Conservation (phyloP, 148 eudicot genomes). For the Tetragonia tetragonoides region DNA sequence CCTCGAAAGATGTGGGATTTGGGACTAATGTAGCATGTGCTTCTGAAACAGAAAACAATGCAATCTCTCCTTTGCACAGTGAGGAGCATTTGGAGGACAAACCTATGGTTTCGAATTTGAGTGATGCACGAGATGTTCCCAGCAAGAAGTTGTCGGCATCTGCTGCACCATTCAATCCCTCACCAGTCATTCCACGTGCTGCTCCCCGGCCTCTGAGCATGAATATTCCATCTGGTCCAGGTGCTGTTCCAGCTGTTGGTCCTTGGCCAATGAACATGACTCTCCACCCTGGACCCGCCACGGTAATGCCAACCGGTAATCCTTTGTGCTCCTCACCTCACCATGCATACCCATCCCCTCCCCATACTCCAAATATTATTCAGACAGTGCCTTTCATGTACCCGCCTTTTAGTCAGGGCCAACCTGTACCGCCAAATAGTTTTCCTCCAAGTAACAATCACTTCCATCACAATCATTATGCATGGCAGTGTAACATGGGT, state of each 20-base stretch:
- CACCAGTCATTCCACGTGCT: conserved; percentile 46
- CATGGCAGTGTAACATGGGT: conserved; percentile 73
- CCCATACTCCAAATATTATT: conserved; percentile 78
- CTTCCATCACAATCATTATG: conserved; percentile 69
- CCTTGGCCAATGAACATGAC: conserved; percentile 90
- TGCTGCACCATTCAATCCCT: conserved; percentile 85
- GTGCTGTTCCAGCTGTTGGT: conserved; percentile 47
- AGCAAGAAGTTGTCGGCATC: conserved; percentile 90
- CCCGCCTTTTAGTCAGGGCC: conserved; percentile 81
- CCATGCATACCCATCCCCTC: conserved; percentile 86
- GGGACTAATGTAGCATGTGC: conserved; percentile 28
- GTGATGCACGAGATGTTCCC: conserved; percentile 52
- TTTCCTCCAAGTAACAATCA: conserved; percentile 52
- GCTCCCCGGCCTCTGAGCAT: conserved; percentile 60
- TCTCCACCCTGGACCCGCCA: conserved; percentile 62
- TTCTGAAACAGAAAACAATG: conserved; percentile 28
- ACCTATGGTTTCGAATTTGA: conserved; percentile 41
- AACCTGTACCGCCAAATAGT: conserved; percentile 52
- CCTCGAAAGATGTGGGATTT: conserved; percentile 28
- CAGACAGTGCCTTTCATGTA: conserved; percentile 79
- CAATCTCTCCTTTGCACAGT: conserved; percentile 29
- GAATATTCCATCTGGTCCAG: conserved; percentile 59
- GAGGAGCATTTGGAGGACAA: conserved; percentile 52
- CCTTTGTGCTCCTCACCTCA: conserved; percentile 76
- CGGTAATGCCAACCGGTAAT: conserved; percentile 46